Evolutionary conservation across 2,329 filamentous ascomycete species (phyloP), one percentile per base, ranked within the genome.

Genomic region (Neocatenulostroma microsporum): DNA sequence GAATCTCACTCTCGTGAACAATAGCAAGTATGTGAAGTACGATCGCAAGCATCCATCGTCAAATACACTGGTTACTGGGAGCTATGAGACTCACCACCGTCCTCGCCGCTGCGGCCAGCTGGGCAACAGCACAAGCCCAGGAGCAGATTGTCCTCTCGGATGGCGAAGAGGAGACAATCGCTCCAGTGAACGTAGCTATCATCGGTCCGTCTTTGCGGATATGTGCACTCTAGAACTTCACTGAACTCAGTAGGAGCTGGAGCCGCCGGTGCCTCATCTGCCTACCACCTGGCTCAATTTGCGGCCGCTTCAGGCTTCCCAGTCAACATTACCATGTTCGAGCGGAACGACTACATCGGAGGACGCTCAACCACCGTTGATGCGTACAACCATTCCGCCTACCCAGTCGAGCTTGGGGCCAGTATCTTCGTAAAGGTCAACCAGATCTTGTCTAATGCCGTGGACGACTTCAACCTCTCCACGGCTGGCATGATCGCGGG

Each of bases 381-480:
- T 52, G 80, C 78, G 2, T 89, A 82, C 56, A 72, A 76, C 45
- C 72, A 89, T 49, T 68, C 78, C 2, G 46, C 64, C 0, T 66
- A 79, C 25, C 82, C 82, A 1, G 74, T 94, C 23, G 91, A 98
- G 60, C 69, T 96, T 1, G 91, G 91, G 12, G 91, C 84, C 9
- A 89, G 82, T 43, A 94, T 96, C 50, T 98, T 96, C 56, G 84
- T 96, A 29, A 61, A 81, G 32, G 74, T 82, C 28, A 98, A 96
- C 55, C 68, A 78, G 25, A 94, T 94, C 51, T 72, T 98, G 25
- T 76, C 80, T 50, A 79, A 83, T 37, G 82, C 87, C 1, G 78
- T 76, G 6, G 63, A 73, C 21, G 70, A 75, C 11, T 87, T 94
- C 55, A 76, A 76, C n/a, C 75, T 98, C 3, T 63, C 67, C 0